Conservation (phyloP, 345 rosid genomes). For the Melaleuca alternifolia region DNA sequence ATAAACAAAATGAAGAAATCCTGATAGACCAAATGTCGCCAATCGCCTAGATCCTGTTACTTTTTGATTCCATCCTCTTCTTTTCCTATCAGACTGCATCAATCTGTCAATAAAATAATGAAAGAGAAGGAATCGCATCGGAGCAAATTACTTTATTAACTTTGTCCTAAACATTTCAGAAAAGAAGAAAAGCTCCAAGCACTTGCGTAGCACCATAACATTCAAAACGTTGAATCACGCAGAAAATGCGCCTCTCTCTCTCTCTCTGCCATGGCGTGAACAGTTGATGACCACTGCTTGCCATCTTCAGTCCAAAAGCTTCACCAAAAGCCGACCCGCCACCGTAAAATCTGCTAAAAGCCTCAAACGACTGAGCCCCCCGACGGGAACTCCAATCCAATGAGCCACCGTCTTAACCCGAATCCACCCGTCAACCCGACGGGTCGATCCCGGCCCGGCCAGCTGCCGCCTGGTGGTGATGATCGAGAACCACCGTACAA, state of each 20-base stretch:
- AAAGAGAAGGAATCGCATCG: neutral
- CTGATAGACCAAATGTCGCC: neutral
- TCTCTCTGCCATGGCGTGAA: neutral
- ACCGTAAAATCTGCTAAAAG: neutral
- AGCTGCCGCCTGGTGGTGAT: neutral
- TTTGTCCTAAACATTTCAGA: neutral
- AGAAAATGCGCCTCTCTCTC: neutral
- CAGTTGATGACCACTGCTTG: neutral
- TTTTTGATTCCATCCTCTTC: neutral
- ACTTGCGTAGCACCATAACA: neutral
- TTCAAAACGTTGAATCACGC: neutral
- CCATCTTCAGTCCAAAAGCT: neutral
- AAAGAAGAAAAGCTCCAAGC: neutral
- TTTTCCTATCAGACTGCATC: neutral
- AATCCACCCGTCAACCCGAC: neutral
- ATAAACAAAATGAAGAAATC: neutral
- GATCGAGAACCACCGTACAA: conserved; percentile 25
- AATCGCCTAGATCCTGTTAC: neutral
- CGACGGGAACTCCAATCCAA: neutral
- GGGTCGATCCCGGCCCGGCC: neutral
- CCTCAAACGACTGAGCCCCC: neutral
- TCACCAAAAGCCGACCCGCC: neutral
- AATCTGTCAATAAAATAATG: neutral
- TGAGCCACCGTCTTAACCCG: neutral
- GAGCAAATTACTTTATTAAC: neutral